Evolutionary conservation across 2,329 filamentous ascomycete genomes (phyloP).

Genomic region (Pseudopyricularia javanii): DNA sequence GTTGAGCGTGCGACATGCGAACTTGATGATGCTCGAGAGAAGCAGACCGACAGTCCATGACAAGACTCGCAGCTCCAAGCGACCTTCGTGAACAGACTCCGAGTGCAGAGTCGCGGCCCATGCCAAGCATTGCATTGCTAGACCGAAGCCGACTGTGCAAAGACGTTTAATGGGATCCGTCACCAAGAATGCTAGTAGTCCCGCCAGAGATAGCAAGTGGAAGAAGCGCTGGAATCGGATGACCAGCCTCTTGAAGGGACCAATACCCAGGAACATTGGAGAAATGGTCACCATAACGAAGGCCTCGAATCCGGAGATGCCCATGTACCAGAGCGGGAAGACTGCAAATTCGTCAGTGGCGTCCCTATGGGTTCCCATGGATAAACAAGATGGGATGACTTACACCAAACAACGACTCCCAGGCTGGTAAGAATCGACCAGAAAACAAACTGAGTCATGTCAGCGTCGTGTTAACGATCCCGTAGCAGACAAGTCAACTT

Average conservation of each 20-base stretch:
- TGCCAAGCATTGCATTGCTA: constrained; percentile 67
- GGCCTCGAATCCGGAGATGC: constrained; percentile 90
- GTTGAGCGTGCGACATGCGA: constrained; percentile 89
- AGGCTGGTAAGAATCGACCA: constrained; percentile 91
- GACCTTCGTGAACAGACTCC: constrained; percentile 59
- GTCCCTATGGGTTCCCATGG: no score
- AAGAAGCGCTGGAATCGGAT: constrained; percentile 56
- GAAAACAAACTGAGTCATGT: constrained; percentile 53
- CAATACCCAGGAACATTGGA: constrained; percentile 65
- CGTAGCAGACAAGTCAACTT: constrained; percentile 20
- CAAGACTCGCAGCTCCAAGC: constrained; percentile 70
- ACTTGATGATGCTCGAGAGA: constrained; percentile 79
- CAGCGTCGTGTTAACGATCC: constrained; percentile 25
- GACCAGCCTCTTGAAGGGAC: constrained; percentile 53
- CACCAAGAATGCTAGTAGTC: constrained; percentile 69
- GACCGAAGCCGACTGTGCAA: constrained; percentile 67
- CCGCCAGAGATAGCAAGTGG: constrained; percentile 62
- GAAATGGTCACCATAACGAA: constrained; percentile 76
- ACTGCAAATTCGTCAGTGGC: constrained; percentile 32
- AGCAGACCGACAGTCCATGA: constrained; percentile 75
- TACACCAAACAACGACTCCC: constrained; percentile 76
- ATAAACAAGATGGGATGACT: neutral
- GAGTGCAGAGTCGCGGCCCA: constrained; percentile 76
- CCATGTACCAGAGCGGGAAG: constrained; percentile 98
- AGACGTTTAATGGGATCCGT: constrained; percentile 63